Evolutionary conservation across 805 yeast species (phyloP), one percentile per base, ranked within the genome.

Genomic region (Kuraishia borneana): DNA sequence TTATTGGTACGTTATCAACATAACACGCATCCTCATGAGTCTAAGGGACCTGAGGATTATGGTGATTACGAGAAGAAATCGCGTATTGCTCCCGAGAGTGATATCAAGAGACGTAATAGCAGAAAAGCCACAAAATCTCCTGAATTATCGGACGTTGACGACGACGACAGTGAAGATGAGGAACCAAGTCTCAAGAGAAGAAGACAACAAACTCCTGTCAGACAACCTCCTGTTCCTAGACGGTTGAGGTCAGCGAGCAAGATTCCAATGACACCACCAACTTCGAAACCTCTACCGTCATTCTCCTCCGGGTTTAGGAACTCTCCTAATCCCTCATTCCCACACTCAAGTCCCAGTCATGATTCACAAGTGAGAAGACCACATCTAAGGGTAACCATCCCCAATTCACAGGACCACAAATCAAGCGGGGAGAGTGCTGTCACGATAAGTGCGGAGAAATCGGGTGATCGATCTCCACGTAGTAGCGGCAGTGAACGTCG

Each of bases 31-130:
- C 36, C 57, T 1, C 79, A 77, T 44, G 89, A 81, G 48, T 57
- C 61, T 10, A 80, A 80, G 48, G 61, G 66, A 16, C 88, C 88
- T 0, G 64, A 61, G 3, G 79, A 77, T 49, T 82, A 74, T 46
- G 87, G 87, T 9, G 68, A 68, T 39, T 74, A 74, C 50, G 58
- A 56, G 40, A 60, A 68, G 31, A 42, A 42, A 33, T 31, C 34
- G 19, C 23, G 34, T 9, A 17, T 30, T 5, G 13, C n/a, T 19
- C 13, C 18, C 18, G 35, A 7, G 9, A 7, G 9, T 10, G 23
- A 21, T 10, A 8, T 8, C 23, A 21, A 21, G 23, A 21, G 23
- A 10, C 10, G 23, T 21, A 8, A 7, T 21, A 8, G 10, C 23
- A n/a, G n/a, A n/a, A n/a, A n/a, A n/a, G n/a, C n/a, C n/a, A n/a